A percentile compares a stretch with the other conserved stretches of the same genome.
These are phyloP conservation scores for Coniella vitis DNA, from an alignment of 2,329 filamentous ascomycete species.

Conservation along the genomic window DNA sequence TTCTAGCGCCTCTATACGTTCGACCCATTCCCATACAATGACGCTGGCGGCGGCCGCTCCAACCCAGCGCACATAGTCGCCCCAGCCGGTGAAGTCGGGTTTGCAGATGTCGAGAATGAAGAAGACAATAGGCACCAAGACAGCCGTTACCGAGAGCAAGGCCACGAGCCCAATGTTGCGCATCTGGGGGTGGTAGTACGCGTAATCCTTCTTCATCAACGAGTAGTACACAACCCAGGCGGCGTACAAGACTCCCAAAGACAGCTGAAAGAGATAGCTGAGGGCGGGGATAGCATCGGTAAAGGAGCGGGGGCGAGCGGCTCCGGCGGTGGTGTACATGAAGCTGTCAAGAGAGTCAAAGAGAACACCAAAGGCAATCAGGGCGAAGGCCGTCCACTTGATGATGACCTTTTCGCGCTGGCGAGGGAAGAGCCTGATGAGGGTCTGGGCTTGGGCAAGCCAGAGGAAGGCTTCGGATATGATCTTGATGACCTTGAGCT, in stretches of 20 bases:
- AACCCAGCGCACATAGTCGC: conserved; percentile 95
- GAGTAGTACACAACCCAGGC: conserved; percentile 93
- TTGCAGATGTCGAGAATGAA: conserved; percentile 88
- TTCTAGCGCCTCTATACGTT: conserved; percentile 86
- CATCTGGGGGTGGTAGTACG: conserved; percentile 87
- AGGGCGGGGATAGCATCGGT: conserved; percentile 85
- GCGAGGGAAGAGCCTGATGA: conserved; percentile 91
- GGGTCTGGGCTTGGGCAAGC: conserved; percentile 93
- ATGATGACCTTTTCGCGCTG: conserved; percentile 98
- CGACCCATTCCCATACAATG: conserved; percentile 98
- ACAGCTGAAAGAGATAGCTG: conserved; percentile 83
- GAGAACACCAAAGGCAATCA: conserved; percentile 83
- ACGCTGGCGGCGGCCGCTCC: conserved; percentile 89
- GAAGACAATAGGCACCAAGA: conserved; percentile 84
- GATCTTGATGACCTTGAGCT: conserved; percentile 83
- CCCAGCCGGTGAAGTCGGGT: conserved; percentile 82
- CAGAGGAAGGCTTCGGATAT: conserved; percentile 95
- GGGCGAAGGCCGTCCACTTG: conserved; percentile 94
- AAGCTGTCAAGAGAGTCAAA: conserved; percentile 94
- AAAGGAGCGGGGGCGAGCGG: conserved; percentile 64
- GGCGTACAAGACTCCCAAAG: conserved; percentile 79
- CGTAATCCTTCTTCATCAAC: conserved; percentile 83
- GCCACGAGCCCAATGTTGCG: conserved; percentile 81
- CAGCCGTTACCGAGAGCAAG: conserved; percentile 68
- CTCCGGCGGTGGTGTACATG: conserved; percentile 43